Base-by-base conservation (phyloP, 176 grass and related monocot species). In the Thinopyrum elongatum region DNA sequence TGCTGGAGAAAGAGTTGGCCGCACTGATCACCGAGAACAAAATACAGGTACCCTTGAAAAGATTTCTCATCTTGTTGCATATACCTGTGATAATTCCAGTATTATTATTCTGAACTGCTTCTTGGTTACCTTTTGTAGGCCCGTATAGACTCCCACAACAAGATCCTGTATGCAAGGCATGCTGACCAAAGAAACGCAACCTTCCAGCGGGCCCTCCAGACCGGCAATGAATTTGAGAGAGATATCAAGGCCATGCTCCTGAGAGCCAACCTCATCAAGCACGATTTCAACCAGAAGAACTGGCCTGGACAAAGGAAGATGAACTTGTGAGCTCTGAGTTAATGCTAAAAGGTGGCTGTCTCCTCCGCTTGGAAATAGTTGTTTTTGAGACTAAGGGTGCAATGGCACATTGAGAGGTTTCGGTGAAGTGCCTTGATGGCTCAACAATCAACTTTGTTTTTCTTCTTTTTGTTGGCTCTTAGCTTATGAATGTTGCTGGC, bases 81-180 rank as follows among this genome's bases (percentile, higher is more conserved):
- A 15, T 4, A 6, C 10, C 41, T 4, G 22, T 39, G 10, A 22
- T 23, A 51, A 73, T 70, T 59, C 4, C 80, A 21, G 0, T 19
- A 53, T 19, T 36, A 25, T 36, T 87, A 17, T 70, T 61, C 13
- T 83, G 2, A n/a, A 5, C 10, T 81, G 57, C 19, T 87, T 77
- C 2, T 83, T 72, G 39, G 8, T 80, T 33, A 59, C 82, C 62
- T 26, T 46, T 88, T 53, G 85, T 84, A 99, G 97, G 97, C 97
- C 12, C 88, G 97, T 36, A 97, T 99, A 87, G 97, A 99, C 79
- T 97, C 97, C 38, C 97, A 99, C 86, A 99, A 99, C 87, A 99
- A 99, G 89, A 95, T 95, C 76, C 94, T 95, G 59, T 95, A 93
- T 4, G 94, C 94, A 53, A 93, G 91, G 68, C 94, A 95, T 83